These are phyloP conservation scores for Cladophialophora chaetospira DNA, from an alignment of 2,329 filamentous ascomycete species.

Conservation along the genomic window DNA sequence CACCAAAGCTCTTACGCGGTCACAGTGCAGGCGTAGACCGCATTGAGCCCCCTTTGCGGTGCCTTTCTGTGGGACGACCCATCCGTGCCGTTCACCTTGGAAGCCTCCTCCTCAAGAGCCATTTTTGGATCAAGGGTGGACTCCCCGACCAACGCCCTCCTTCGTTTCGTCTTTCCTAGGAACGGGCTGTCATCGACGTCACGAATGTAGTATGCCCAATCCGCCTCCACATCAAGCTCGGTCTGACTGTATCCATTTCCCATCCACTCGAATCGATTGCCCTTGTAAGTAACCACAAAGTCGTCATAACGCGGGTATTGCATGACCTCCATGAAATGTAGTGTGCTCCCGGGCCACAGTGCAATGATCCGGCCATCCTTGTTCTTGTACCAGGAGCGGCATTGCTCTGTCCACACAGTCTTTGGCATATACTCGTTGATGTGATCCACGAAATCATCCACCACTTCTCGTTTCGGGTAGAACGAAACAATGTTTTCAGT, in stretches of 20 bases:
- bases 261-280: slow-evolving; percentile 44
- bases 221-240: slow-evolving; percentile 45
- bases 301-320: slow-evolving; percentile 46
- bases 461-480: slow-evolving; percentile 36
- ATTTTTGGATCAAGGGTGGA: too few species aligned
- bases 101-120: too few species aligned
- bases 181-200: slow-evolving; percentile 11
- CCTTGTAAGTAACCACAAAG: slow-evolving; percentile 39
- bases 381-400: slow-evolving; percentile 46
- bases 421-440: slow-evolving; percentile 50
- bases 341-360: slow-evolving; percentile 53
- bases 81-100: too few species aligned
- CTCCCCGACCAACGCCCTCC: not conserved
- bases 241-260: slow-evolving; percentile 47
- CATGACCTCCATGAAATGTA: slow-evolving; percentile 51
- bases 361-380: slow-evolving; percentile 48
- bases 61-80: too few species aligned
- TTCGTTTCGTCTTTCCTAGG: not conserved
- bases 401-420: slow-evolving; percentile 51
- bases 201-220: slow-evolving; percentile 44
- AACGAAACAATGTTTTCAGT: slow-evolving; percentile 45
- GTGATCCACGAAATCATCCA: slow-evolving; percentile 41
- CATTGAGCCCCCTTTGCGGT: too few species aligned
- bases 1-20: too few species aligned
- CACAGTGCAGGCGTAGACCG: too few species aligned